Evolutionary conservation across 306 rosid genomes (phyloP).

Genomic region (Benincasa hispida): DNA sequence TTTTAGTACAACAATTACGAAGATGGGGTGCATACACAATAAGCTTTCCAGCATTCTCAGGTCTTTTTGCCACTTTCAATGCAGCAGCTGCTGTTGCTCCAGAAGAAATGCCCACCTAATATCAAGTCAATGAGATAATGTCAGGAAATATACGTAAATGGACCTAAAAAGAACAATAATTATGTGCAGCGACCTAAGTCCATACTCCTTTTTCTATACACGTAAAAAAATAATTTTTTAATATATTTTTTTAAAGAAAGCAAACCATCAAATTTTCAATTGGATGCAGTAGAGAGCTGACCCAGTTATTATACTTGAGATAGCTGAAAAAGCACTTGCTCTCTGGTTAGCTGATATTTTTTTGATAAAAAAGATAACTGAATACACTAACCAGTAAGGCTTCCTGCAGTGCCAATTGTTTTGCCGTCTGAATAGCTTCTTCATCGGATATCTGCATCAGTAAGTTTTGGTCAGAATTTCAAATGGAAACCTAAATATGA

Average conservation of each 20-base stretch:
- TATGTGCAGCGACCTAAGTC: no score
- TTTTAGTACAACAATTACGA: no score
- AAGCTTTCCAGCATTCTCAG: slow-evolving; percentile 92
- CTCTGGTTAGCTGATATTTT: no score
- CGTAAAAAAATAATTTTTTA: no score
- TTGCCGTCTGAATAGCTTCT: slow-evolving; percentile 81
- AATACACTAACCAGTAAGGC: slow-evolving; percentile 72
- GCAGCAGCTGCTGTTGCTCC: slow-evolving; percentile 99
- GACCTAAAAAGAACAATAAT: no score
- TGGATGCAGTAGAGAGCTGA: no score
- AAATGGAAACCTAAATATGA: not conserved
- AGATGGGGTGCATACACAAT: slow-evolving; percentile 53
- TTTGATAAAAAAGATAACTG: not conserved
- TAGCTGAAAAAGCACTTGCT: no score
- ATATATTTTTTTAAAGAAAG: no score
- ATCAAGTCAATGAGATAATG: slow-evolving; percentile 8
- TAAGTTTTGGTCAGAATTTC: slow-evolving; percentile 9
- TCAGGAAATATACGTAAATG: not conserved
- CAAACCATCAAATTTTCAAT: no score
- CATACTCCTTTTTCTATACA: no score
- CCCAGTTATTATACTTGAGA: no score
- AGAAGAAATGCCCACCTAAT: slow-evolving; percentile 94
- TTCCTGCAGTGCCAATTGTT: slow-evolving; percentile 92
- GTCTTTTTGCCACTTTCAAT: slow-evolving; percentile 74
- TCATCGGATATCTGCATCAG: slow-evolving; percentile 77